Base-by-base conservation (phyloP, 495 filamentous ascomycete species). In the Talaromyces borbonicus region DNA sequence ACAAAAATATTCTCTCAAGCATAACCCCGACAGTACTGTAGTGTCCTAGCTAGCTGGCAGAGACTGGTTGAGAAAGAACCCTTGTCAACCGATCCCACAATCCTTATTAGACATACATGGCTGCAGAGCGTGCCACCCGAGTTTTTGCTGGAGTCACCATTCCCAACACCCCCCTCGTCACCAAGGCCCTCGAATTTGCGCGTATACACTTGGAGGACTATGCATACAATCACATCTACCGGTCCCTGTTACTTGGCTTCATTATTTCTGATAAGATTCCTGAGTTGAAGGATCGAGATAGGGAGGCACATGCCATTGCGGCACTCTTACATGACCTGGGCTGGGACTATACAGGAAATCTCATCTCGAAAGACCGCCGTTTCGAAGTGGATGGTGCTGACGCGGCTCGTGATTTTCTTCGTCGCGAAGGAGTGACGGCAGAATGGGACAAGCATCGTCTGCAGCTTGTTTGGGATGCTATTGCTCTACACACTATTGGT, bases 341-440 rank as follows among this genome's bases (percentile, higher is more conserved):
- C 22, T 76, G 71, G 73, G 63, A 58, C 36, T 43, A 42, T 4
- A 63, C 52, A 0, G 49, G 52, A 4, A 51, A 49, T 4, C 22
- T 75, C 23, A 46, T 72, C 8, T 60, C 56, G 12, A 38, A 46
- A 7, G 70, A 74, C 52, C 72, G 70, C 43, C 61, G 75, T 4
- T 79, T 79, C 56, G 74, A 79, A 50, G 74, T 80, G 23, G 73
- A 79, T 45, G 61, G 74, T 31, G 75, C 74, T 5, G 65, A 72
- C 48, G 63, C 60, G 1, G 71, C 73, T 3, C 54, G 66, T 0
- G 61, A 60, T 0, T 79, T 73, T 42, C 41, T 77, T 2, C 22
- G 37, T 2, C 36, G 30, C 11, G 54, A 67, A 42, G 44, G 23
- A 1, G 41, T 15, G 12, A 51, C 53, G 2, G 39, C 29, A 6